Evolutionary conservation across 768 basidiomycete species (phyloP).

Genomic region (Sporobolomyces pararoseus): DNA sequence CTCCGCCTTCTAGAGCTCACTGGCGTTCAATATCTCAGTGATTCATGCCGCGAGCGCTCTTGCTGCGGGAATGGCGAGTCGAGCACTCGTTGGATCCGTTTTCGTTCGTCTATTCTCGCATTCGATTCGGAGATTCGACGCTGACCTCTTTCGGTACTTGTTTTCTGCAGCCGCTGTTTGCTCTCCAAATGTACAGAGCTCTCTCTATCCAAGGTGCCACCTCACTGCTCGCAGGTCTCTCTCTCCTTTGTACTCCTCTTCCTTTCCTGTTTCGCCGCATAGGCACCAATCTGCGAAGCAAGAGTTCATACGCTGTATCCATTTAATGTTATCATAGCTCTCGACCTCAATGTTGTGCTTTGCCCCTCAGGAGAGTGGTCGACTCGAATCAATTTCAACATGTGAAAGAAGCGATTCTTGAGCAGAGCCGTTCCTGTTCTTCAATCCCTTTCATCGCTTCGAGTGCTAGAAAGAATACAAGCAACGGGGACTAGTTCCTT

Average conservation of each 20-base stretch:
- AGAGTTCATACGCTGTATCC: background rate
- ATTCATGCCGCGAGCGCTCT: slow-evolving; percentile 38
- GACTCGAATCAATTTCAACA: too few relatives aligned
- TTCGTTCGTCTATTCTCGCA: slow-evolving; percentile 26
- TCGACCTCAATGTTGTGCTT: too few relatives aligned
- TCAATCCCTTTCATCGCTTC: too few relatives aligned
- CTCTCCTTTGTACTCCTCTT: slow-evolving; percentile 26
- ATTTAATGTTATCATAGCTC: background rate
- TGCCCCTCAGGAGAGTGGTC: too few relatives aligned
- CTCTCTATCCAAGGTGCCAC: slow-evolving; percentile 36
- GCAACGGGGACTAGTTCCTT: too few relatives aligned
- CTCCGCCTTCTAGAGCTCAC: too few relatives aligned
- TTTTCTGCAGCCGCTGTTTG: slow-evolving; percentile 13
- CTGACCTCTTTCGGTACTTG: background rate
- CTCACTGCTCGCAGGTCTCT: slow-evolving; percentile 35
- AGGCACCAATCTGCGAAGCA: background rate
- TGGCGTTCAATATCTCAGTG: background rate
- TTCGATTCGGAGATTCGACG: background rate
- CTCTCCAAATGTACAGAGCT: slow-evolving; percentile 37
- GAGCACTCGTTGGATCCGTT: slow-evolving; percentile 28
- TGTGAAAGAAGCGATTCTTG: too few relatives aligned
- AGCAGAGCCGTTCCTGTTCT: too few relatives aligned
- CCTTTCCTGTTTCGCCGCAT: slow-evolving; percentile 30
- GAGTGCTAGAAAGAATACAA: too few relatives aligned
- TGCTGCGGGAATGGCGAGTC: slow-evolving; percentile 32